Conservation (phyloP, 2,329 filamentous ascomycete genomes). For the Leptographium lundbergii region DNA sequence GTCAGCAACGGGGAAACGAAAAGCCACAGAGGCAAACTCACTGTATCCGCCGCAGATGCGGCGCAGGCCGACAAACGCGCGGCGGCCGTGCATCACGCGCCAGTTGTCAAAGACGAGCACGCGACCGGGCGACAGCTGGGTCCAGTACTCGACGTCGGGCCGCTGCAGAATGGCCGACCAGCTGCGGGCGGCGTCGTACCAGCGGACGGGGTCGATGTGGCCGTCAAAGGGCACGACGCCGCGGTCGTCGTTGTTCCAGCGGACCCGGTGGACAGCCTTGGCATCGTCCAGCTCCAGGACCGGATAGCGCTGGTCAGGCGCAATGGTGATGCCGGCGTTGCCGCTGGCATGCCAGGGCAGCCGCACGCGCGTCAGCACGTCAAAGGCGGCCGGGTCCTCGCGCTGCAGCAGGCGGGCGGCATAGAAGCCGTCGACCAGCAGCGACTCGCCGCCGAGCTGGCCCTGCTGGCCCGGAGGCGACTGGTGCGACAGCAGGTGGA, state of each 20-base stretch:
- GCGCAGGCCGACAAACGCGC: conserved; percentile 68
- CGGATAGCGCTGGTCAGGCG: conserved; percentile 56
- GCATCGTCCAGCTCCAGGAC: conserved; percentile 52
- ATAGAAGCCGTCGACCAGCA: conserved; percentile 78
- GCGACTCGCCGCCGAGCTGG: conserved; percentile 55
- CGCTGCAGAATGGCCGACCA: conserved; percentile 60
- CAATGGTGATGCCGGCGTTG: conserved; percentile 70
- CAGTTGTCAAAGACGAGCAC: conserved; percentile 91
- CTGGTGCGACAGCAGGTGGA: conserved; percentile 79
- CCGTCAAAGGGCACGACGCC: conserved; percentile 49
- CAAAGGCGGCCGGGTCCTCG: conserved; percentile 43
- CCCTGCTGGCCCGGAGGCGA: conserved; percentile 22
- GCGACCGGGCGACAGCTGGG: conserved; percentile 66
- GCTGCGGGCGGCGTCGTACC: conserved; percentile 70
- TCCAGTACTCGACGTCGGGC: conserved; percentile 59
- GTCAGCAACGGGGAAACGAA: conserved; percentile 6
- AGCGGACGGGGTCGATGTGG: conserved; percentile 33
- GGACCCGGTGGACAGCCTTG: conserved; percentile 40
- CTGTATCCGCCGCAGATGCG: conserved; percentile 87
- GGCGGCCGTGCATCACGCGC: conserved; percentile 80
- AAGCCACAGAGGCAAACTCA: conserved; percentile 28
- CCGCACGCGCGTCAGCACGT: conserved; percentile 38
- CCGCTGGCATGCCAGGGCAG: conserved; percentile 81
- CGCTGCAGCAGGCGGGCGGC: conserved; percentile 48
- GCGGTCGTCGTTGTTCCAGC: conserved; percentile 92